Percentiles rank a stretch among this genome's conserved stretches.
phyloP scores from a whole-genome alignment of 2,329 filamentous ascomycete species.

The Elsinoe batatas region DNA sequence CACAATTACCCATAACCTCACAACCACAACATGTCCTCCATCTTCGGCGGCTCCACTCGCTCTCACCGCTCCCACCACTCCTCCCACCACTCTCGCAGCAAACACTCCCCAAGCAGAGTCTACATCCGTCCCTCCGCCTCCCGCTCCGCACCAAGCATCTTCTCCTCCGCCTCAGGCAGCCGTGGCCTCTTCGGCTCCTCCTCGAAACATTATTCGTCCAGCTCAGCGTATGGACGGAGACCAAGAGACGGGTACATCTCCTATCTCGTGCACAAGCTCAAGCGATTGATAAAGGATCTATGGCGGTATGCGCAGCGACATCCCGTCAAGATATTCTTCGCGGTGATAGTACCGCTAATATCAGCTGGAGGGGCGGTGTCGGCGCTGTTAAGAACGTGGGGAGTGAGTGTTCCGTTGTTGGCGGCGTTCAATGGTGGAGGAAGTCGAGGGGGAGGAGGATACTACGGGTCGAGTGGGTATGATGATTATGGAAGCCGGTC shows the following conservation, averaged over 20 bases:
- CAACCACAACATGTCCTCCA: constrained; percentile 7
- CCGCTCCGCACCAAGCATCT: constrained; percentile 7
- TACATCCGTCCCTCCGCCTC: constrained; percentile 13
- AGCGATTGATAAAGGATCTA: constrained; percentile 69
- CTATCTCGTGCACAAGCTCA: constrained; percentile 63
- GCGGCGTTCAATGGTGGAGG: constrained; percentile 23
- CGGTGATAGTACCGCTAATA: constrained; percentile 77
- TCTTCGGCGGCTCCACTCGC: constrained; percentile 9
- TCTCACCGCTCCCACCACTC: not conserved
- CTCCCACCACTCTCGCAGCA: constrained; percentile 4
- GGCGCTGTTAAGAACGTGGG: constrained; percentile 67
- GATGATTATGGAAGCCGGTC: constrained; percentile 28
- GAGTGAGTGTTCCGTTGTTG: constrained; percentile 61
- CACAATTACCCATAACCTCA: not conserved
- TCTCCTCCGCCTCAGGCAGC: not conserved
- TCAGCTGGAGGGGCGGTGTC: constrained; percentile 67
- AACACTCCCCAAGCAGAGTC: constrained; percentile 5
- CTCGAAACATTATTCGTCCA: constrained; percentile 30
- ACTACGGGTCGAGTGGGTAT: constrained; percentile 39
- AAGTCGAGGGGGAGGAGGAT: constrained; percentile 25
- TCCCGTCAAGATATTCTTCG: constrained; percentile 80
- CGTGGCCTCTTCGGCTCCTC: constrained; percentile 11
- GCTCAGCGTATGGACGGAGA: constrained; percentile 65
- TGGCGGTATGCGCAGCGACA: constrained; percentile 72
- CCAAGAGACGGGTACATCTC: constrained; percentile 71